A percentile compares a stretch with the other conserved stretches of the same genome.
phyloP scores from a whole-genome alignment of 768 basidiomycete species.

The Calocera cornea region DNA sequence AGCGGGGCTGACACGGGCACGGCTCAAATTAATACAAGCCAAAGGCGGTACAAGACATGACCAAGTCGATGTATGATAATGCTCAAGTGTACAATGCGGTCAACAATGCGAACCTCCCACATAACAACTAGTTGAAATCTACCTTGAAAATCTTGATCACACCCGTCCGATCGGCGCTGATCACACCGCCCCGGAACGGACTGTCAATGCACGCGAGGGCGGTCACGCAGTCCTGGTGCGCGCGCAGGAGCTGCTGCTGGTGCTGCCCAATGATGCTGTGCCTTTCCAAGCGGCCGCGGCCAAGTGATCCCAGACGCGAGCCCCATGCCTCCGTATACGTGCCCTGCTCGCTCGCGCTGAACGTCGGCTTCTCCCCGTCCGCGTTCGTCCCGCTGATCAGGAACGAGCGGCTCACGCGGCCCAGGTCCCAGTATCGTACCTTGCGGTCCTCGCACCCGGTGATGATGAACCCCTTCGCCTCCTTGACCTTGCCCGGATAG shows the following conservation, averaged over 20 bases:
- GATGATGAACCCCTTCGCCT: slow-evolving; percentile 54
- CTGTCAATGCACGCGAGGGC: slow-evolving; percentile 77
- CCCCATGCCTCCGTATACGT: slow-evolving; percentile 10
- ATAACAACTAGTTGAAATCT: slow-evolving; percentile 12
- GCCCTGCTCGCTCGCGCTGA: slow-evolving; percentile 29
- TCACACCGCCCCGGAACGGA: slow-evolving; percentile 80
- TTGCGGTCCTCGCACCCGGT: slow-evolving; percentile 84
- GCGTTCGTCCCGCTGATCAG: slow-evolving; percentile 67
- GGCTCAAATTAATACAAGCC: not conserved
- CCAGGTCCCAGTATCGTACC: slow-evolving; percentile 79
- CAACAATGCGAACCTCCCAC: not conserved
- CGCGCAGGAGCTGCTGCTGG: slow-evolving; percentile 70
- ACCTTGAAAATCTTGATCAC: slow-evolving; percentile 66
- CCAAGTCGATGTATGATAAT: not conserved
- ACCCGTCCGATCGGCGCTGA: slow-evolving; percentile 85
- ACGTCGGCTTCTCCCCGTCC: slow-evolving; percentile 62
- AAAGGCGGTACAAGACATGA: not conserved
- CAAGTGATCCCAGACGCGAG: slow-evolving; percentile 7
- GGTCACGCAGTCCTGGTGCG: slow-evolving; percentile 84
- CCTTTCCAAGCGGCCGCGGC: slow-evolving; percentile 25
- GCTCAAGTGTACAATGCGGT: not conserved
- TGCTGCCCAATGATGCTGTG: slow-evolving; percentile 64
- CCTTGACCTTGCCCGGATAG: slow-evolving; percentile 19
- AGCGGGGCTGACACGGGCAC: not conserved
- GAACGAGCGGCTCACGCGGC: slow-evolving; percentile 52